Evolutionary conservation across 2,329 filamentous ascomycete species (phyloP).

Genomic region (Blastomyces parvus): DNA sequence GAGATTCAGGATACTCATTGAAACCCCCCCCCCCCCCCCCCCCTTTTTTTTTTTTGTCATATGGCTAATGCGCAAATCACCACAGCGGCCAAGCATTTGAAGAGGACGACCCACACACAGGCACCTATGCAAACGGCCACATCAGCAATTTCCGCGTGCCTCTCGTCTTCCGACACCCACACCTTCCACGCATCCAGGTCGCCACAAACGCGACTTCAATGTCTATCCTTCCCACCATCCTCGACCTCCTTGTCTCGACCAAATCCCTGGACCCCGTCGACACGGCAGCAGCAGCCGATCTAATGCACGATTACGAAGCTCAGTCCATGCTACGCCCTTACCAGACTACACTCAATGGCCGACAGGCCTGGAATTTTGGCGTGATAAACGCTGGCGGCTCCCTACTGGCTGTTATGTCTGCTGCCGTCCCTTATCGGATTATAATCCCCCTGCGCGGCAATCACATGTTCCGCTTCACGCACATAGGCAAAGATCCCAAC

Average conservation of each 20-base stretch:
- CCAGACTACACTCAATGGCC: constrained; percentile 25
- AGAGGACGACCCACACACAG: constrained; percentile 31
- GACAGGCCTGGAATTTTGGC: constrained; percentile 27
- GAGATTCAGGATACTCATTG: not conserved
- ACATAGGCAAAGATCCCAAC: constrained; percentile 27
- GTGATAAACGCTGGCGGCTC: constrained; percentile 27
- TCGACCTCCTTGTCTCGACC: constrained; percentile 37
- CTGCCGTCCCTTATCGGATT: constrained; percentile 75
- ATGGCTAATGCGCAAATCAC: not conserved
- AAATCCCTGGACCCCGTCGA: constrained; percentile 30
- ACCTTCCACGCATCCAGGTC: constrained; percentile 35
- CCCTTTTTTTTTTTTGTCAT: not conserved
- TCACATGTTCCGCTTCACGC: constrained; percentile 36
- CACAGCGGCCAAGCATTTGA: constrained; percentile 35
- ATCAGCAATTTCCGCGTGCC: constrained; percentile 39
- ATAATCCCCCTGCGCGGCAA: constrained; percentile 71
- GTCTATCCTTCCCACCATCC: constrained; percentile 39
- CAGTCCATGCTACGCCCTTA: constrained; percentile 40
- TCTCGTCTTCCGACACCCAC: constrained; percentile 37
- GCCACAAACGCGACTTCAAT: constrained; percentile 34
- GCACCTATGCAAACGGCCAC: constrained; percentile 38
- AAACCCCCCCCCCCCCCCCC: not conserved
- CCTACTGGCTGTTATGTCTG: constrained; percentile 56
- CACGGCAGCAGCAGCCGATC: constrained; percentile 27
- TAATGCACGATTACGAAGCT: constrained; percentile 39